A percentile compares a stretch with the other conserved stretches of the same genome.
Evolutionary conservation across 2,329 filamentous ascomycete species (phyloP).

Genomic region (Colletotrichum truncatum): DNA sequence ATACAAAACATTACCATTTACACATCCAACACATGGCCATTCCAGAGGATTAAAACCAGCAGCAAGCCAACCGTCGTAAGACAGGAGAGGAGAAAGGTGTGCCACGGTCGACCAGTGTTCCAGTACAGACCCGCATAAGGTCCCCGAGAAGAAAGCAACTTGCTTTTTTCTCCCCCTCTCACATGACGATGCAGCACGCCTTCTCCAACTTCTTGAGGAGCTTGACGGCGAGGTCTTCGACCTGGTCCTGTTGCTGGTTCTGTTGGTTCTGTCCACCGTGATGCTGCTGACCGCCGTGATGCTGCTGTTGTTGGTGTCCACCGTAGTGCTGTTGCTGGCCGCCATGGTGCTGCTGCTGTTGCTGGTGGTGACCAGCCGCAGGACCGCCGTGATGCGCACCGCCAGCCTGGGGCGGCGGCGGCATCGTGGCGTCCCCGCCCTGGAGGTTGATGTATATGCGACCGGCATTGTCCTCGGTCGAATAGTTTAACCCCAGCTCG

Average conservation of each 20-base stretch:
- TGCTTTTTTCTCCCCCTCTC: too few species aligned
- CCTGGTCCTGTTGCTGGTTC: conserved; percentile 58
- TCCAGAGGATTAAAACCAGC: neutral
- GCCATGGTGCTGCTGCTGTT: conserved; percentile 48
- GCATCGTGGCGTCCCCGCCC: conserved; percentile 70
- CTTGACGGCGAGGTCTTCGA: conserved; percentile 69
- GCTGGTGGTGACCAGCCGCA: conserved; percentile 50
- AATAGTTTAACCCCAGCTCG: conserved; percentile 83
- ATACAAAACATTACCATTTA: conserved; percentile 15
- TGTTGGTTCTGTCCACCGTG: conserved; percentile 54
- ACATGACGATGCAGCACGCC: conserved; percentile 82
- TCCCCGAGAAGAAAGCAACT: neutral
- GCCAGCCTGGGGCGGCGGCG: conserved; percentile 47
- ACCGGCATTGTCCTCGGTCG: conserved; percentile 89
- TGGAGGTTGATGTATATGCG: conserved; percentile 88
- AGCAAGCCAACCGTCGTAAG: too few species aligned
- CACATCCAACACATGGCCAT: neutral
- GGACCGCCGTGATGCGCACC: conserved; percentile 41
- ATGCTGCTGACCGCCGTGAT: conserved; percentile 53
- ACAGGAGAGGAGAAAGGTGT: neutral
- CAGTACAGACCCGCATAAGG: neutral
- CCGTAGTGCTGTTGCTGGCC: conserved; percentile 53
- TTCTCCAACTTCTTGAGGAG: conserved; percentile 73
- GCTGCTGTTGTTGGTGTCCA: conserved; percentile 53
- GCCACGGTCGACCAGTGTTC: neutral